Percentiles rank a stretch among this genome's conserved stretches.
Conservation (phyloP, 2,329 filamentous ascomycete genomes). For the Pseudogymnoascus sp. region DNA sequence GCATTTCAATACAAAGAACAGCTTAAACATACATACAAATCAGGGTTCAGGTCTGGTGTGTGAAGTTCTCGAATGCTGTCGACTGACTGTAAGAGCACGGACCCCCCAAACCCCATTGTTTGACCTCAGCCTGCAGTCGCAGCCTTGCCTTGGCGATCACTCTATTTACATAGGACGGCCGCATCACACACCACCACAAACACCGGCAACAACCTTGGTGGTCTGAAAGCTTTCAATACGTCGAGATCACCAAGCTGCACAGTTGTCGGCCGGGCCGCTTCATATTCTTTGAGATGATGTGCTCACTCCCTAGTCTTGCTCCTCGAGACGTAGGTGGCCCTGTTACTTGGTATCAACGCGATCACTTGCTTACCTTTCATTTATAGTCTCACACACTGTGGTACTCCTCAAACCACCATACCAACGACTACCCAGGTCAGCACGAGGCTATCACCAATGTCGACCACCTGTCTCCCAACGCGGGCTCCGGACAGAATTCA, state of each 20-base stretch:
- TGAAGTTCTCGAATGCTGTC: not conserved
- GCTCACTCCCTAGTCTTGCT: slow-evolving; percentile 57
- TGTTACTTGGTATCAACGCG: not conserved
- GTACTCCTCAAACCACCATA: slow-evolving; percentile 59
- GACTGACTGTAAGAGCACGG: not conserved
- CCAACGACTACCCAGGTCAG: slow-evolving; percentile 29
- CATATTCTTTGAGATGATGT: slow-evolving; percentile 43
- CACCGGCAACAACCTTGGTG: not conserved
- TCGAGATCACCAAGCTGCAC: not conserved
- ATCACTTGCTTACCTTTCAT: slow-evolving; percentile 6
- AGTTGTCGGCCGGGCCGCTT: not conserved
- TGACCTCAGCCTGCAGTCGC: not conserved
- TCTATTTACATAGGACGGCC: not conserved
- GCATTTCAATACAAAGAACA: not conserved
- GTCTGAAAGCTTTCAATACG: not conserved
- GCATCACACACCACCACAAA: not conserved
- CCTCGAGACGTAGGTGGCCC: slow-evolving; percentile 46
- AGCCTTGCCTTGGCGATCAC: not conserved
- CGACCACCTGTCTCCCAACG: slow-evolving; percentile 25
- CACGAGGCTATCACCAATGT: slow-evolving; percentile 23
- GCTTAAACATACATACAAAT: not conserved
- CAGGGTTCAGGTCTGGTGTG: not conserved
- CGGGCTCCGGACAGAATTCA: slow-evolving; percentile 17
- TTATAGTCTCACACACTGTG: slow-evolving; percentile 63
- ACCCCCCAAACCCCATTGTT: not conserved